phyloP scores from a whole-genome alignment of 129 eudicot genomes.

The Tagetes patula region DNA sequence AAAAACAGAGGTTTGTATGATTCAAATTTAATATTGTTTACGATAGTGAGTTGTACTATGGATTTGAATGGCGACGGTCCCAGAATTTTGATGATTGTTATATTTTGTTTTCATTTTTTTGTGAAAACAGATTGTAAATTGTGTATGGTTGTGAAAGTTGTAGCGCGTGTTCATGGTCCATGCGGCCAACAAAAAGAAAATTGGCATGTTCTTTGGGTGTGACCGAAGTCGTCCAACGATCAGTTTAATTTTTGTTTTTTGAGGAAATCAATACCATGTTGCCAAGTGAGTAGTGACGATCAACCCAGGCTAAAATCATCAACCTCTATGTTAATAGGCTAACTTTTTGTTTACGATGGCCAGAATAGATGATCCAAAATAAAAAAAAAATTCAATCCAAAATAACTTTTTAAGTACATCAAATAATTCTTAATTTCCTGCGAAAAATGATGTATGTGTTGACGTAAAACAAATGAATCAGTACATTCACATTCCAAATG shows the following conservation, averaged over 20 bases:
- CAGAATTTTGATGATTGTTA: slow-evolving; percentile 33
- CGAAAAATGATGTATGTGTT: slow-evolving; percentile 19
- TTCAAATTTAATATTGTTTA: slow-evolving; percentile 5
- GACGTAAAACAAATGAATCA: slow-evolving; percentile 16
- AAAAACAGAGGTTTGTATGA: slow-evolving; percentile 21
- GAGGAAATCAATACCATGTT: too few relatives aligned
- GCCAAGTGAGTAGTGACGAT: too few relatives aligned
- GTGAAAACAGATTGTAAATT: slow-evolving; percentile 16
- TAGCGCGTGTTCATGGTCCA: slow-evolving; percentile 17
- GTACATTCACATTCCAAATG: slow-evolving; percentile 19
- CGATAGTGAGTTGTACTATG: slow-evolving; percentile 27
- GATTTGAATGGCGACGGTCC: slow-evolving; percentile 12
- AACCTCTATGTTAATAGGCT: neutral
- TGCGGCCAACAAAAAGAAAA: too few relatives aligned
- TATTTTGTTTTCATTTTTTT: neutral
- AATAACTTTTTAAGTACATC: neutral
- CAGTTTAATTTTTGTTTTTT: too few relatives aligned
- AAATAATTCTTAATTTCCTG: slow-evolving; percentile 20
- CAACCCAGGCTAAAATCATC: too few relatives aligned
- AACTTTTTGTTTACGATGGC: neutral
- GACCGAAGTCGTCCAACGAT: too few relatives aligned
- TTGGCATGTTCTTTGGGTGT: too few relatives aligned
- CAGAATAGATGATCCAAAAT: neutral
- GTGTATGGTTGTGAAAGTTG: slow-evolving; percentile 41
- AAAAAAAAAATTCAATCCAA: neutral